Base-by-base conservation (phyloP, 768 basidiomycete genomes). In the Fomitopsis serialis region DNA sequence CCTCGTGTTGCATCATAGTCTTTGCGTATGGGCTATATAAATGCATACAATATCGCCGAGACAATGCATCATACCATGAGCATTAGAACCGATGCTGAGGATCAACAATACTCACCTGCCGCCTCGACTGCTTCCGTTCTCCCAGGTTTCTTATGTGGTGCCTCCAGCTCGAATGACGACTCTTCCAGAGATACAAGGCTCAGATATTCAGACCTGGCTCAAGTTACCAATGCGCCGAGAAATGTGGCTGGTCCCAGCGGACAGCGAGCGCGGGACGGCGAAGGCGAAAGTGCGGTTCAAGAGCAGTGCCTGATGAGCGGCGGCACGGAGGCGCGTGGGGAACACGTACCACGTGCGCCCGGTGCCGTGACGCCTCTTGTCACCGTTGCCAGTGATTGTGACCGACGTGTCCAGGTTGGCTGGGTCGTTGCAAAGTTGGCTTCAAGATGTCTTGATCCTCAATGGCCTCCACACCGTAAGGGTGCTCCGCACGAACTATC, bases 1-100 rank as follows among this genome's bases (percentile, higher is more conserved):
- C 81, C 66, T 84, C 82, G 68, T 79, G 64, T 49, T 74, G 71
- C 73, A 77, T 77, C 53, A 54, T 54, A 47, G 24, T 35, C 37
- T 45, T 11, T 21, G 11, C 21, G 44, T 5, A 6, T 3, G 25
- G 22, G 25, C 21, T 45, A 27, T 45, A n/a, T 10, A n/a, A n/a
- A 23, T n/a, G 7, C n/a, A 21, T 45, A 19, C 25, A 45, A 45
- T 45, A 21, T 19, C 12, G 5, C 22, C 44, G 44, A 10, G 7
- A 45, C 9, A 21, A 22, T 11, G 7, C 9, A 19, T 8, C 37
- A 40, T 15, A 40, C 6, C 13, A 40, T 40, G 37, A 40, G 37
- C 37, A 15, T 40, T 40, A 17, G 6, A 17, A 15, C 37, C 37
- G 37, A 8, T 6, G 19, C 5, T 15, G 37, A 15, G 37, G 6